Evolutionary conservation across 768 basidiomycete species (phyloP).

Genomic region (Hemileccinum impolitum): DNA sequence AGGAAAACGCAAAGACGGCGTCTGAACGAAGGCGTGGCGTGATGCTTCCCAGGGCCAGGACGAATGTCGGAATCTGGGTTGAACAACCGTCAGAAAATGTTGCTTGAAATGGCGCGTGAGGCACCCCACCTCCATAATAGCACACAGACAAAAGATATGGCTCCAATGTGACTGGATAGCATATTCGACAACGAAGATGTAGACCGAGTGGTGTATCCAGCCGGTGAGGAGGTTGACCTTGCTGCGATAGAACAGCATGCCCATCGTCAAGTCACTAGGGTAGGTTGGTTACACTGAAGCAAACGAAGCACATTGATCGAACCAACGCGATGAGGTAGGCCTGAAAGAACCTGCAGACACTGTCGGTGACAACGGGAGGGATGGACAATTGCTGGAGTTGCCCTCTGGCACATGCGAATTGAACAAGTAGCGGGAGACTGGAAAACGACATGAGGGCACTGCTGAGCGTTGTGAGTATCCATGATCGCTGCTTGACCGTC

Average conservation of each 20-base stretch:
- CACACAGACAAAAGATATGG: slow-evolving; percentile 43
- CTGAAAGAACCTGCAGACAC: slow-evolving; percentile 41
- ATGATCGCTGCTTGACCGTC: slow-evolving; percentile 42
- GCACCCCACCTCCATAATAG: slow-evolving; percentile 44
- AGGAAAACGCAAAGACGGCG: slow-evolving; percentile 44
- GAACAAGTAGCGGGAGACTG: slow-evolving; percentile 39
- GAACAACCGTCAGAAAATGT: not conserved
- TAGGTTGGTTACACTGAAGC: slow-evolving; percentile 8
- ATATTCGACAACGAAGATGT: slow-evolving; percentile 41
- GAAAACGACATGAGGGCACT: slow-evolving; percentile 39
- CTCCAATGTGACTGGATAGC: slow-evolving; percentile 34
- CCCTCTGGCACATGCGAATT: slow-evolving; percentile 25
- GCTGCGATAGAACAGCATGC: slow-evolving; percentile 43
- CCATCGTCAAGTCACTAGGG: slow-evolving; percentile 44
- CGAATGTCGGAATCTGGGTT: slow-evolving; percentile 52
- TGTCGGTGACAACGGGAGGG: slow-evolving; percentile 19
- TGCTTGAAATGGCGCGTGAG: not conserved
- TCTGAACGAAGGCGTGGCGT: slow-evolving; percentile 45
- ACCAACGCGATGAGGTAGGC: slow-evolving; percentile 41
- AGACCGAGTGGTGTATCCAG: slow-evolving; percentile 49
- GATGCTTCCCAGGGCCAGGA: slow-evolving; percentile 46
- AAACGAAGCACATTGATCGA: slow-evolving; percentile 12
- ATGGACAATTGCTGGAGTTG: slow-evolving; percentile 25
- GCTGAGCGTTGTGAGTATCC: slow-evolving; percentile 43
- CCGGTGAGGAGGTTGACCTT: slow-evolving; percentile 50